phyloP scores from a whole-genome alignment of 345 rosid genomes.

The Geranium brycei region DNA sequence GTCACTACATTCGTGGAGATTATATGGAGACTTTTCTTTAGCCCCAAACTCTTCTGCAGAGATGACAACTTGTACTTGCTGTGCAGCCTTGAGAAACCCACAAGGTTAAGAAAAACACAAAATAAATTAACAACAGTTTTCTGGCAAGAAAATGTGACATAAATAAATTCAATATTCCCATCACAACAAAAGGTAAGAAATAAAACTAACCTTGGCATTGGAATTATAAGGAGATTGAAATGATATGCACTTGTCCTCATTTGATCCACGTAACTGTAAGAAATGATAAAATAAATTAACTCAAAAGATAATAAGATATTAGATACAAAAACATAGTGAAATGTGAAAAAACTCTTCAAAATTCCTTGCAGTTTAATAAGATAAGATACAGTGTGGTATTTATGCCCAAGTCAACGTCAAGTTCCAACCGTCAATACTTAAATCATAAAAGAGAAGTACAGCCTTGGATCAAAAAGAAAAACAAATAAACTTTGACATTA shows the following conservation, averaged over 20 bases:
- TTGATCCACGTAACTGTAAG: constrained; percentile 50
- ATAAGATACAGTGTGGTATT: too few species aligned
- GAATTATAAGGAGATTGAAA: constrained; percentile 55
- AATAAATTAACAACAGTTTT: constrained; percentile 6
- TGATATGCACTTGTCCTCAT: constrained; percentile 55
- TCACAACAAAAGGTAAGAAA: constrained; percentile 7
- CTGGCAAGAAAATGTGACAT: constrained; percentile 3
- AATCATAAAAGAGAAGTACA: not conserved
- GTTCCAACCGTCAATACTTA: too few species aligned
- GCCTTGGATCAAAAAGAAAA: not conserved
- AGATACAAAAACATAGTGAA: not conserved
- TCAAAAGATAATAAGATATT: constrained; percentile 1
- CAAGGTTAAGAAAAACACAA: constrained; percentile 4
- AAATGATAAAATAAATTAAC: constrained; percentile 12
- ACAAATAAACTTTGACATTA: not conserved
- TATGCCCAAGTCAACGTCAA: too few species aligned
- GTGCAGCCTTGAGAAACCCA: constrained; percentile 36
- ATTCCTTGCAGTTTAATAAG: too few species aligned
- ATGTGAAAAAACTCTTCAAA: too few species aligned
- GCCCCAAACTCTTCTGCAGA: constrained; percentile 85
- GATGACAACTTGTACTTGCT: constrained; percentile 50
- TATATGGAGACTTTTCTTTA: constrained; percentile 72
- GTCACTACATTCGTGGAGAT: constrained; percentile 48
- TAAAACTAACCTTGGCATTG: constrained; percentile 41
- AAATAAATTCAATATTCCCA: not conserved